Evolutionary conservation across 768 basidiomycete genomes (phyloP).

Genomic region (Cubamyces sp.): DNA sequence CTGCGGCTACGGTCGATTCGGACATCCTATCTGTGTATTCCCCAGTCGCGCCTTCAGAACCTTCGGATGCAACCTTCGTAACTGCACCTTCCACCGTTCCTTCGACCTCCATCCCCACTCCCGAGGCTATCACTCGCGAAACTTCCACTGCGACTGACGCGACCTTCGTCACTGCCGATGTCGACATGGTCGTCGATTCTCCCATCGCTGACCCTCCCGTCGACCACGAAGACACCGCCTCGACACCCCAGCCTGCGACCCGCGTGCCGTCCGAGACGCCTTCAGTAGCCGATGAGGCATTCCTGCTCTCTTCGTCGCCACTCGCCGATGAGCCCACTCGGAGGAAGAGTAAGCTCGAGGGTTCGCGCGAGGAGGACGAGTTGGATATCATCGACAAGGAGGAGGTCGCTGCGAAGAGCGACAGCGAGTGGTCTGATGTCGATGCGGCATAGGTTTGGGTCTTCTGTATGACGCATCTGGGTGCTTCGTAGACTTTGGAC

Average conservation of each 20-base stretch:
- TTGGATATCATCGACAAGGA: conserved; percentile 22
- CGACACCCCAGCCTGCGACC: conserved; percentile 2
- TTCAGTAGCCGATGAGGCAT: conserved; percentile 4
- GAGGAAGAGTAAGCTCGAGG: background rate
- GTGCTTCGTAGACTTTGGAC: background rate
- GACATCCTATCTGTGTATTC: background rate
- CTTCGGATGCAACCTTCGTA: conserved; percentile 1
- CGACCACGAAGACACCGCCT: background rate
- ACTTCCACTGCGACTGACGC: conserved; percentile 9
- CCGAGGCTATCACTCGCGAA: conserved; percentile 13
- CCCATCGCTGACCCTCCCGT: background rate
- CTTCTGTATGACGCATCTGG: background rate
- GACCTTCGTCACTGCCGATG: conserved; percentile 7
- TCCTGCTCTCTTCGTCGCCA: conserved; percentile 21
- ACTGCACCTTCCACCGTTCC: conserved; percentile 6
- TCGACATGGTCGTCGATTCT: background rate
- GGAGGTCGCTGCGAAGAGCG: conserved; percentile 14
- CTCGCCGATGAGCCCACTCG: conserved; percentile 20
- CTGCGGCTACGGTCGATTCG: background rate
- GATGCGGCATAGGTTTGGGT: conserved; percentile 2
- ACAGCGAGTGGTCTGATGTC: conserved; percentile 25
- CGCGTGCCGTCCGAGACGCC: background rate
- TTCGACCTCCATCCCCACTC: background rate
- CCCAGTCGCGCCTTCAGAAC: background rate
- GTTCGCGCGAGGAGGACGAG: conserved; percentile 7